Evolutionary conservation across 768 basidiomycete genomes (phyloP), one percentile per base, ranked within the genome.

Genomic region (Mycena pura): DNA sequence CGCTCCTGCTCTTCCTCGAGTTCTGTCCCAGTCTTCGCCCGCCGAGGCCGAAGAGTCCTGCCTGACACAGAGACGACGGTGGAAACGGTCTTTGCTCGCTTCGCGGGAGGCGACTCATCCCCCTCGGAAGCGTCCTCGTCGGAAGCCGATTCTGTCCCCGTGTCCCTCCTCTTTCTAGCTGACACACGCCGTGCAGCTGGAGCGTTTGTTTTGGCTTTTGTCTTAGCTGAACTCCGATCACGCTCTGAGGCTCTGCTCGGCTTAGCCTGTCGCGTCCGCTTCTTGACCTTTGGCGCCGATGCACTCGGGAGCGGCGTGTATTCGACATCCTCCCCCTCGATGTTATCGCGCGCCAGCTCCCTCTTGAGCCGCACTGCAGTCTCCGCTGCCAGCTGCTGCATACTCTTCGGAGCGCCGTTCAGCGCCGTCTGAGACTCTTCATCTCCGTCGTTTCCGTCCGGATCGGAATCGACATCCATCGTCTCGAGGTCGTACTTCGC

Each of bases 381-480:
- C 45, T 77, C 81, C 60, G 86, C 86, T 11, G 87, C 88, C 60
- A 91, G 77, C 64, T 90, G 82, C 28, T 78, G 77, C 88, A 91
- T 86, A 17, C 87, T 86, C 73, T 83, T 89, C 14, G 87, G 84
- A 13, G 63, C 70, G 14, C 62, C 38, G 49, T 27, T 41, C 10
- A 5, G 50, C n/a, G 19, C n/a, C 28, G 49, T 38, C 19, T 13
- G n/a, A 10, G 55, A 47, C 11, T 32, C 55, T 40, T 25, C 56
- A 44, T 72, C 70, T 25, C n/a, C n/a, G n/a, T 74, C 76, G 55
- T 70, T 57, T 17, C 74, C 75, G 36, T n/a, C n/a, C n/a, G 64
- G 70, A 22, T 78, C 80, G 21, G 62, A 52, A 58, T 75, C 71
- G 45, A 77, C 68, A 32, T 75, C 77, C 72, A 77, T 74, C 3